Percentiles rank a stretch among this genome's conserved stretches.
Conservation (phyloP, 176 grass and related monocot species). For the Bolboschoenus planiculmis region DNA sequence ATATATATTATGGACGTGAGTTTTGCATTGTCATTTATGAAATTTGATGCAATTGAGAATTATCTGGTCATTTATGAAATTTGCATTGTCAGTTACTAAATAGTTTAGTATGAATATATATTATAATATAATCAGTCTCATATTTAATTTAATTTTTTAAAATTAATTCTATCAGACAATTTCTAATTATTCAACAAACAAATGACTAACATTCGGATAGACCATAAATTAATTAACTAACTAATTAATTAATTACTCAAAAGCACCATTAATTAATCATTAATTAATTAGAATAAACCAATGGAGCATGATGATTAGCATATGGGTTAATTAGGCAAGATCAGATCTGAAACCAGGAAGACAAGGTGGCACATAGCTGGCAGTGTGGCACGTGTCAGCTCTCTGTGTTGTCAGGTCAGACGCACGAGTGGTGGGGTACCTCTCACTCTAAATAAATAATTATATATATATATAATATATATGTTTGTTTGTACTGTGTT, state of each 20-base stretch:
- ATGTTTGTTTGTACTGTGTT: background rate
- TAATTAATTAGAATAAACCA: background rate
- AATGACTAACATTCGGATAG: background rate
- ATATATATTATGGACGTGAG: no score
- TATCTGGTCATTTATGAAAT: background rate
- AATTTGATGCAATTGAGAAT: background rate
- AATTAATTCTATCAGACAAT: background rate
- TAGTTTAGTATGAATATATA: no score
- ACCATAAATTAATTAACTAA: background rate
- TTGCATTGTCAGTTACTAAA: no score
- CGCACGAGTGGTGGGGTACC: background rate
- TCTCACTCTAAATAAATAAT: background rate
- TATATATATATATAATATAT: no score
- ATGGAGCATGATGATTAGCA: constrained; percentile 7
- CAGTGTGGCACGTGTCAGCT: background rate
- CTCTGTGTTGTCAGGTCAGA: background rate
- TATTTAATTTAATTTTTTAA: no score
- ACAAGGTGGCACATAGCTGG: background rate
- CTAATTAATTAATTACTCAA: background rate
- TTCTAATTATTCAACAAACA: background rate
- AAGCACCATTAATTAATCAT: background rate
- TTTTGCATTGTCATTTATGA: background rate
- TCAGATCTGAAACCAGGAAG: background rate
- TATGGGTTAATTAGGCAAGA: background rate
- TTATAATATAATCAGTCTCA: no score